Base-by-base conservation (phyloP, 1,139 yeast genomes). In the Magnusiomyces suaveolens region DNA sequence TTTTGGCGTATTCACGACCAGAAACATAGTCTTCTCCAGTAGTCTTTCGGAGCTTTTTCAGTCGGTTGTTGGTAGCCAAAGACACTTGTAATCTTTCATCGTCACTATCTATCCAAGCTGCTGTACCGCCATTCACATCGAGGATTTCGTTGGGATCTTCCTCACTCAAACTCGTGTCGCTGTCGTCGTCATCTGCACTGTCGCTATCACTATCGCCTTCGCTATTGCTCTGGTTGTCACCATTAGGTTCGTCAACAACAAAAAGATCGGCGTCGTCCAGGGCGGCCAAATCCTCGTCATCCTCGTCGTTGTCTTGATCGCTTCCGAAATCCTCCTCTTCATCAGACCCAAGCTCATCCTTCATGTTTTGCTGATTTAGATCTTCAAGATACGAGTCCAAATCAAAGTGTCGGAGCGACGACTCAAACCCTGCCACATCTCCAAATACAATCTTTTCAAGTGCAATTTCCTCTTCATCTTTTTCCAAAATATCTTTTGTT, bases 41-140 rank as follows among this genome's bases (percentile, higher is more conserved):
- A 0, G 77, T 68, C 54, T 76, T 76, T 62, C 97, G 79, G 62
- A 94, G 75, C 70, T 92, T 92, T 63, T 80, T 83, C 51, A 85
- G 70, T 62, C 79, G 80, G 60, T 83, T 84, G 0, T 83, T 74
- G 1, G 79, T 67, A 8, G 75, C 69, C 33, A 94, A 71, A 1
- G 95, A 80, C 3, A 92, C 76, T 24, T 73, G 73, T 29, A 87
- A 63, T 54, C 75, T 75, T 61, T 90, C 97, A 67, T 92, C 98
- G 65, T 92, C 98, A 57, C 95, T 84, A 69, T 92, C 99, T 21
- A 71, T 71, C 99, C 99, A 94, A 6, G 89, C 96, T 56, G 75
- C 77, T 26, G 70, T 73, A 18, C 72, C 76, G 14, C 70, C 73
- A 39, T 69, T 59, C 25, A 61, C 59, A 23, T 62, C 67, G 4